Percentiles rank a stretch among this genome's conserved stretches.
phyloP scores from a whole-genome alignment of 352 stramenopile genomes.

The Phytophthora macrochlamydospora region DNA sequence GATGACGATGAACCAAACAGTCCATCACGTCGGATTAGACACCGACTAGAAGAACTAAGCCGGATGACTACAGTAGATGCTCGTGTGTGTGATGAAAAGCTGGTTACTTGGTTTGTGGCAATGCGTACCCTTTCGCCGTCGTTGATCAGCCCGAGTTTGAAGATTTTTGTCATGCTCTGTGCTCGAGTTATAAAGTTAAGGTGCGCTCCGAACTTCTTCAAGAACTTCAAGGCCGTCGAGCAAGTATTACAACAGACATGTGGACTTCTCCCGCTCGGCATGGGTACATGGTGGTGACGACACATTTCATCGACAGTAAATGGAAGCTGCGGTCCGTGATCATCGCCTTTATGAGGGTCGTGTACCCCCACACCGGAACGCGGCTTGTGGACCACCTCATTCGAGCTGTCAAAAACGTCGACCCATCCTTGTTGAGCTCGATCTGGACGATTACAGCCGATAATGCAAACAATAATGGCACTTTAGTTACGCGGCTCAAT shows the following conservation, averaged over 20 bases:
- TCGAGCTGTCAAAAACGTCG: not conserved
- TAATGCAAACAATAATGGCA: not conserved
- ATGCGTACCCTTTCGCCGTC: slow-evolving; percentile 3
- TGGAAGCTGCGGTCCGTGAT: slow-evolving; percentile 20
- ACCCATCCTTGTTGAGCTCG: not conserved
- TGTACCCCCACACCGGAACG: not conserved
- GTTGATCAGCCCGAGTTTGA: slow-evolving; percentile 8
- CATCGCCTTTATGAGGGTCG: slow-evolving; percentile 12
- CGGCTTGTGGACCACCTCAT: not conserved
- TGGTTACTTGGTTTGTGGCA: slow-evolving; percentile 5
- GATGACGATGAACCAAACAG: no score
- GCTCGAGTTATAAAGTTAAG: slow-evolving; percentile 3
- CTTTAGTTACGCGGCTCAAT: not conserved
- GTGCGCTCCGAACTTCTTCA: slow-evolving; percentile 1
- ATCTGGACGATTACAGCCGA: slow-evolving; percentile 5
- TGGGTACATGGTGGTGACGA: slow-evolving; percentile 21
- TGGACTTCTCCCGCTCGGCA: slow-evolving; percentile 17
- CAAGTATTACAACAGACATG: slow-evolving; percentile 24
- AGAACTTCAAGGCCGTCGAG: slow-evolving; percentile 4
- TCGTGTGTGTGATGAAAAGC: not conserved
- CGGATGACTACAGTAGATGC: not conserved
- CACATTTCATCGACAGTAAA: slow-evolving; percentile 21
- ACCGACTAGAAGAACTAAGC: no score
- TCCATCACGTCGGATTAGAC: no score
- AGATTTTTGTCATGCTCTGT: not conserved